Percentiles rank a stretch among this genome's conserved stretches.
These are phyloP conservation scores for Boletellus sp. DNA, from an alignment of 768 basidiomycete species.

Conservation along the genomic window DNA sequence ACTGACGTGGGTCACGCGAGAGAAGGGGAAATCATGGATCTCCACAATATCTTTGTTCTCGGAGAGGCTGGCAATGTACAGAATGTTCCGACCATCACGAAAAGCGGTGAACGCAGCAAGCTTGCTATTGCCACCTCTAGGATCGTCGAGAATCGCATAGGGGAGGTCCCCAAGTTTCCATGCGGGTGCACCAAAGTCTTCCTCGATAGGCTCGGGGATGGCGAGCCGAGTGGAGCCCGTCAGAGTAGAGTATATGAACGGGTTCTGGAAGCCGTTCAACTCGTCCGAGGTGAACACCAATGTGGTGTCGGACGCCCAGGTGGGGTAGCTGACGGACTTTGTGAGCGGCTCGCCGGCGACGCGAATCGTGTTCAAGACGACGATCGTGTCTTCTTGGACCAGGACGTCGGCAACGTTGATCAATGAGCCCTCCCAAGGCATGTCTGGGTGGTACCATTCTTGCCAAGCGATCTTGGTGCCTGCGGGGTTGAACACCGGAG, in stretches of 20 bases:
- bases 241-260: slow-evolving; percentile 49
- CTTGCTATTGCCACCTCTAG: slow-evolving; percentile 15
- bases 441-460: slow-evolving; percentile 66
- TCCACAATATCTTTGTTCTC: slow-evolving; percentile 24
- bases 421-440: slow-evolving; percentile 68
- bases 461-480: slow-evolving; percentile 58
- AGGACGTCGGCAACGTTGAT: slow-evolving; percentile 52
- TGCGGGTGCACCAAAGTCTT: slow-evolving; percentile 57
- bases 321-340: slow-evolving; percentile 56
- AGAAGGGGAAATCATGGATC: slow-evolving; percentile 33
- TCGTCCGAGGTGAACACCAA: slow-evolving; percentile 64
- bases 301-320: slow-evolving; percentile 53
- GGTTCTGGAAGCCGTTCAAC: slow-evolving; percentile 60
- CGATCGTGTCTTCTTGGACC: slow-evolving; percentile 20
- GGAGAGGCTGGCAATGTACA: slow-evolving; percentile 32
- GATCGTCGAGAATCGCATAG: slow-evolving; percentile 43
- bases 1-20: slow-evolving; percentile 24
- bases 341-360: slow-evolving; percentile 51
- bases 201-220: slow-evolving; percentile 38
- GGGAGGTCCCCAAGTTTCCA: slow-evolving; percentile 52
- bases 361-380: slow-evolving; percentile 37
- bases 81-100: slow-evolving; percentile 31
- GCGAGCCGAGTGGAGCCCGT: slow-evolving; percentile 28
- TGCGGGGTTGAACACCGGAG: slow-evolving; percentile 56
- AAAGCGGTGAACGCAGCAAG: slow-evolving; percentile 30